Percentiles rank a stretch among this genome's conserved stretches.
Evolutionary conservation across 2,329 filamentous ascomycete genomes (phyloP).

Genomic region (Penicillium crustosum): DNA sequence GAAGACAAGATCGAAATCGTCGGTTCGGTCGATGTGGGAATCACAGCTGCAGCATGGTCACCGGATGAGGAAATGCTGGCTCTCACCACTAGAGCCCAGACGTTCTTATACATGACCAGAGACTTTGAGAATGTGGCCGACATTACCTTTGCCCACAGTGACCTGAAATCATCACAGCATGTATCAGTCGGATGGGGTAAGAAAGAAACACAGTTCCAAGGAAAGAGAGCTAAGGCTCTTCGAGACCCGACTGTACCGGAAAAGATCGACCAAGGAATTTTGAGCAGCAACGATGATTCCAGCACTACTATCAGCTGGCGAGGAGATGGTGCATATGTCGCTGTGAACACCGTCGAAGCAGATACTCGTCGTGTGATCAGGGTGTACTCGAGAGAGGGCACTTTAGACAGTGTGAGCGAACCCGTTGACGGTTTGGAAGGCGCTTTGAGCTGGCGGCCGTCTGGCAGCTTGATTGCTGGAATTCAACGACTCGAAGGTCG

Average conservation of each 20-base stretch:
- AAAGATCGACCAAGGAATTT: conserved; percentile 76
- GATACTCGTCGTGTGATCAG: conserved; percentile 74
- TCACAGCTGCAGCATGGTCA: conserved; percentile 86
- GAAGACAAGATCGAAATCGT: conserved; percentile 90
- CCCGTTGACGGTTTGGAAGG: conserved; percentile 90
- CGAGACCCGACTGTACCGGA: conserved; percentile 94
- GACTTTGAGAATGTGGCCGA: conserved; percentile 82
- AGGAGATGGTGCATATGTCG: conserved; percentile 88
- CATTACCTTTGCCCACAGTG: conserved; percentile 68
- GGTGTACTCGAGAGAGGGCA: conserved; percentile 86
- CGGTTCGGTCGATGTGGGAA: conserved; percentile 89
- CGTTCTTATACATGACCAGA: conserved; percentile 87
- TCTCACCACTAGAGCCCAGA: conserved; percentile 75
- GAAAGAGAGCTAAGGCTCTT: conserved; percentile 79
- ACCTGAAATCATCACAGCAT: conserved; percentile 84
- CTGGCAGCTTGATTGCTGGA: conserved; percentile 85
- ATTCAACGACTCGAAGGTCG: conserved; percentile 69
- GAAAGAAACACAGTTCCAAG: conserved; percentile 96
- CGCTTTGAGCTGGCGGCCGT: conserved; percentile 84
- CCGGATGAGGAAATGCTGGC: conserved; percentile 90
- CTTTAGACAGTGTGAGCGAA: conserved; percentile 89
- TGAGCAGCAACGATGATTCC: conserved; percentile 72
- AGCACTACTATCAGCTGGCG: conserved; percentile 81
- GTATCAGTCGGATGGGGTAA: conserved; percentile 98
- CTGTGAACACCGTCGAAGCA: conserved; percentile 75